Conservation (phyloP, 768 basidiomycete genomes). For the Agaricus sinodeliciosus region DNA sequence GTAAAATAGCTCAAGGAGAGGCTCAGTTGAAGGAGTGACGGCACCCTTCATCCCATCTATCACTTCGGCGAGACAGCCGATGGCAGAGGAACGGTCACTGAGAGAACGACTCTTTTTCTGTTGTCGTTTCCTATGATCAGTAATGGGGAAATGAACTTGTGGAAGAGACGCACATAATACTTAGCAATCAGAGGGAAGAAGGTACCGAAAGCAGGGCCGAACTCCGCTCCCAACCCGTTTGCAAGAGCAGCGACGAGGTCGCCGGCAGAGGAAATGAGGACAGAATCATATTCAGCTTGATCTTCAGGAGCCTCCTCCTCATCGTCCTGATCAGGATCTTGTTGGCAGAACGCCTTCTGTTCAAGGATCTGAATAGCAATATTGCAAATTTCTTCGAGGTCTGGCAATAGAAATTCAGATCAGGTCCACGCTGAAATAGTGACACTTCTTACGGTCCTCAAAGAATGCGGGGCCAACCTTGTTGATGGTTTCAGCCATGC, state of each 20-base stretch:
- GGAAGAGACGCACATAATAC: slow-evolving; percentile 70
- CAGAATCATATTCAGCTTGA: slow-evolving; percentile 94
- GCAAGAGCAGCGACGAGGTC: slow-evolving; percentile 92
- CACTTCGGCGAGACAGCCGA: slow-evolving; percentile 93
- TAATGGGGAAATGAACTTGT: background rate
- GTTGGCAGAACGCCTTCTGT: slow-evolving; percentile 93
- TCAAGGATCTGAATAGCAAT: slow-evolving; percentile 84
- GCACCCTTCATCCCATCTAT: slow-evolving; percentile 86
- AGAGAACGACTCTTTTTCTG: slow-evolving; percentile 83
- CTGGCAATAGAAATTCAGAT: slow-evolving; percentile 27
- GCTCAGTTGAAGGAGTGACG: slow-evolving; percentile 78
- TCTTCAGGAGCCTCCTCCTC: slow-evolving; percentile 81
- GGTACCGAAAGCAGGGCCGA: slow-evolving; percentile 70
- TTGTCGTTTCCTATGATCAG: background rate
- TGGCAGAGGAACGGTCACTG: slow-evolving; percentile 88
- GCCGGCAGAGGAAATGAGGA: slow-evolving; percentile 88
- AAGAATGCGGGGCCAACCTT: slow-evolving; percentile 86
- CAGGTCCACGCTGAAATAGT: background rate
- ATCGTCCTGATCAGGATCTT: slow-evolving; percentile 91
- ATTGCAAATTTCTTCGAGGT: slow-evolving; percentile 70
- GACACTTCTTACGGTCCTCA: slow-evolving; percentile 54
- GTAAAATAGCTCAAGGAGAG: slow-evolving; percentile 80
- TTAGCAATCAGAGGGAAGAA: slow-evolving; percentile 89
- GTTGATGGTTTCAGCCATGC: slow-evolving; percentile 87
- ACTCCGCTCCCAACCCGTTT: slow-evolving; percentile 77